Evolutionary conservation across 176 grass and related monocot genomes (phyloP), one percentile per base, ranked within the genome.

Genomic region (Carex scoparia): DNA sequence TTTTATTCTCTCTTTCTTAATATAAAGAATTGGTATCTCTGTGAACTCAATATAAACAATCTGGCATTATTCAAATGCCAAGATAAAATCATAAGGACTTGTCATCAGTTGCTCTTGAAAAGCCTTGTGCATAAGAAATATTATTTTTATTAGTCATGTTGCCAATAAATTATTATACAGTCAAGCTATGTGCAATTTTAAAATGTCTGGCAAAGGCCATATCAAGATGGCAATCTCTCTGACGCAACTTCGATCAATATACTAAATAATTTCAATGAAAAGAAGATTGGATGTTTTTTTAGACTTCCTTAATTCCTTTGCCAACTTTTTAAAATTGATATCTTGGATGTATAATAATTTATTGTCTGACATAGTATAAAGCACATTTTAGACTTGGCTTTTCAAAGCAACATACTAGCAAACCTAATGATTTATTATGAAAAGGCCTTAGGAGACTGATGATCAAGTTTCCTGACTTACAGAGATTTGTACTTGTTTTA

Each of bases 221-320:
- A 23, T 63, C 57, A 59, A 15, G 57, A 63, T 81, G 35, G 54
- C 55, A 81, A 42, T 81, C 79, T 38, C 59, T 81, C 55, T 40
- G 15, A 81, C 55, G 79, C 56, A 38, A 81, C 33, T 40, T n/a
- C 14, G 63, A 42, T 33, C 1, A 33, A 33, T 9, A 19, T 63
- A 46, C 32, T 81, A 61, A 81, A 44, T 44, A 46, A 38, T 63
- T 60, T 13, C 7, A 63, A 31, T 49, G 55, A 81, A 81, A 63
- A 81, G 23, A 81, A 81, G 56, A 61, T 37, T 61, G 60, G 79
- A 81, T 72, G 79, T 62, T 81, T 81, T 57, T 81, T 81, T 61
- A 62, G 33, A 63, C 79, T n/a, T n/a, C n/a, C n/a, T n/a, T n/a
- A n/a, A n/a, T 81, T 81, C 33, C 4, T 81, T 60, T 81, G 79